Conservation (phyloP, 176 grass and related monocot genomes). For the Phragmites australis region DNA sequence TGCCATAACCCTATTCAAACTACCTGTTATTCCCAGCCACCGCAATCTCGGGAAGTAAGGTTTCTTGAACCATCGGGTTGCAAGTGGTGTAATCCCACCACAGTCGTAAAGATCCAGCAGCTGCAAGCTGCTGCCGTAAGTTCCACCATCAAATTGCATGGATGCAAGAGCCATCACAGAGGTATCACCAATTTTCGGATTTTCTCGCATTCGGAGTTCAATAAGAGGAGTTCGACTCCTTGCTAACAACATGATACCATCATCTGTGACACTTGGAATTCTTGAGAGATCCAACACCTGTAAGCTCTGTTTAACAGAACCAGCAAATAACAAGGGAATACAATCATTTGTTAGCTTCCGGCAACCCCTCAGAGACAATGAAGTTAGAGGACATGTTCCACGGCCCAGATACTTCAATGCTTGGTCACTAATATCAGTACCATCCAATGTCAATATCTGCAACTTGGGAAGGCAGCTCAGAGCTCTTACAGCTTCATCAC, state of each 20-base stretch:
- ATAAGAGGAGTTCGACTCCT: slow-evolving; percentile 59
- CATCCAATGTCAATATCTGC: slow-evolving; percentile 66
- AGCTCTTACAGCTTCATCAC: slow-evolving; percentile 83
- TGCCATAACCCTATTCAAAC: slow-evolving; percentile 86
- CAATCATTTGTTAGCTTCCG: slow-evolving; percentile 77
- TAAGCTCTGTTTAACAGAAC: slow-evolving; percentile 59
- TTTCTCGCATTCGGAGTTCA: slow-evolving; percentile 77
- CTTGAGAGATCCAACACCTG: slow-evolving; percentile 81
- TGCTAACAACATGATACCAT: slow-evolving; percentile 72
- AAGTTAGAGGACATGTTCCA: slow-evolving; percentile 62
- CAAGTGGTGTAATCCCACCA: slow-evolving; percentile 71
- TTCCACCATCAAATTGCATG: slow-evolving; percentile 85
- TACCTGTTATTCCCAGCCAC: slow-evolving; percentile 79
- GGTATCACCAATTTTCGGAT: slow-evolving; percentile 65
- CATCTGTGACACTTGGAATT: slow-evolving; percentile 70
- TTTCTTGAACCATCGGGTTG: slow-evolving; percentile 92
- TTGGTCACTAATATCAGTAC: slow-evolving; percentile 63
- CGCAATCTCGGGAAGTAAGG: slow-evolving; percentile 84
- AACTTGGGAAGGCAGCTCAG: slow-evolving; percentile 74
- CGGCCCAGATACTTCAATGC: slow-evolving; percentile 73
- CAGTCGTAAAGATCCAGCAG: slow-evolving; percentile 84
- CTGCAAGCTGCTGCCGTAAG: slow-evolving; percentile 67
- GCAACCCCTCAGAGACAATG: slow-evolving; percentile 89
- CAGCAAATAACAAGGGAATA: slow-evolving; percentile 62
- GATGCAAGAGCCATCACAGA: slow-evolving; percentile 92